phyloP scores from a whole-genome alignment of 108 stramenopile genomes.

The Pseudonitzschia multiseries region DNA sequence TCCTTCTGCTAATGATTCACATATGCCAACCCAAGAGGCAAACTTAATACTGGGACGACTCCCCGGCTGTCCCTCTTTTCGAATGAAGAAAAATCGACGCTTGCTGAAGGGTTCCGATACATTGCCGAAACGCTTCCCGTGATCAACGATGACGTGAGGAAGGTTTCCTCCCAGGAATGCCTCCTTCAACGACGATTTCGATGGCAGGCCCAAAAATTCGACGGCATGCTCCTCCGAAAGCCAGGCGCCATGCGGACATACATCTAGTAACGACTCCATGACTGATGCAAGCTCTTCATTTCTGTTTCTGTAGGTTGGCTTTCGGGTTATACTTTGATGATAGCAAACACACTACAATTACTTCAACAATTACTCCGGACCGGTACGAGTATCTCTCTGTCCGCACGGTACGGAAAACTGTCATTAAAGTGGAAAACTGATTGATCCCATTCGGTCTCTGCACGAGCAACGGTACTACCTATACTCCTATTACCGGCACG shows the following conservation, averaged over 20 bases:
- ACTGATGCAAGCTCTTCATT: slow-evolving; percentile 5
- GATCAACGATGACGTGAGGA: slow-evolving; percentile 35
- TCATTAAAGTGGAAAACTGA: too few relatives aligned
- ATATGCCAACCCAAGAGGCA: slow-evolving; percentile 24
- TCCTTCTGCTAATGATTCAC: slow-evolving; percentile 16
- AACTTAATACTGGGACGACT: slow-evolving; percentile 13
- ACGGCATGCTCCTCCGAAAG: slow-evolving; percentile 36
- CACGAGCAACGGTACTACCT: too few relatives aligned
- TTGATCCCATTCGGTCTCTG: too few relatives aligned
- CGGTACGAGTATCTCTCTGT: too few relatives aligned
- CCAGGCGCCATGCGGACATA: slow-evolving; percentile 36
- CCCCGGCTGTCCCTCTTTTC: slow-evolving; percentile 17
- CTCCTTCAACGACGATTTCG: slow-evolving; percentile 19
- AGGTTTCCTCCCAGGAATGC: slow-evolving; percentile 27
- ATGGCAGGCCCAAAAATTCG: slow-evolving; percentile 26
- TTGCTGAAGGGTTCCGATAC: slow-evolving; percentile 26
- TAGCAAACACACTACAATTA: too few relatives aligned
- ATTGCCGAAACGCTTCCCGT: slow-evolving; percentile 21
- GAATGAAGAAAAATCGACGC: slow-evolving; percentile 32
- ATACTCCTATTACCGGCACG: too few relatives aligned
- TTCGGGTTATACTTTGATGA: not conserved
- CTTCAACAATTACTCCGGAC: too few relatives aligned
- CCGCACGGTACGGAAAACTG: too few relatives aligned
- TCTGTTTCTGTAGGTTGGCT: not conserved
- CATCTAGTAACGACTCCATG: slow-evolving; percentile 19